Evolutionary conservation across 345 rosid species (phyloP).

Genomic region (Syzygium aqueum): DNA sequence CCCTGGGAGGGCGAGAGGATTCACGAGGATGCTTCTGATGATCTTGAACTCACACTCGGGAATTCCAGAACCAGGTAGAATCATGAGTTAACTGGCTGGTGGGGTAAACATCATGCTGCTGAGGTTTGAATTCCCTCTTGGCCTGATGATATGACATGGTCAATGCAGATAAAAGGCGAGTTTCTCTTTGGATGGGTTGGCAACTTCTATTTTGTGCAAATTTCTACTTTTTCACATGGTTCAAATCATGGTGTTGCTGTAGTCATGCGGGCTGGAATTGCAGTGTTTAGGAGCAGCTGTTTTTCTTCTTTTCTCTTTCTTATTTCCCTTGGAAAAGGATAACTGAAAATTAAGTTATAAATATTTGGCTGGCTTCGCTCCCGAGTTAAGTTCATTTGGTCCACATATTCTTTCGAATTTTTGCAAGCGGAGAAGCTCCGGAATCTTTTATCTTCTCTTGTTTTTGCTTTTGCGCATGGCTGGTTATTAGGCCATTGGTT

Average conservation of each 20-base stretch:
- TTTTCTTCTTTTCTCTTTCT: neutral
- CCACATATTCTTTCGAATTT: neutral
- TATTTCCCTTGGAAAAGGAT: neutral
- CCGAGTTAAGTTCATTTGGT: constrained; percentile 9
- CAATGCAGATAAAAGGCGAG: neutral
- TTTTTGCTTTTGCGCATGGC: neutral
- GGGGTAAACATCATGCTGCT: neutral
- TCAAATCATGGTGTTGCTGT: constrained; percentile 6
- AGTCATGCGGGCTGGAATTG: constrained; percentile 22
- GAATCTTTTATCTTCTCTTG: neutral
- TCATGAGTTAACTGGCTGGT: neutral
- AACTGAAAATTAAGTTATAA: constrained; percentile 20
- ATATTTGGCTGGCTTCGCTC: constrained; percentile 20
- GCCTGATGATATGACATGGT: neutral
- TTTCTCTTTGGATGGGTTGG: neutral
- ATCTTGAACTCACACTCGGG: constrained; percentile 97
- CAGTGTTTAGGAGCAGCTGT: constrained; percentile 25
- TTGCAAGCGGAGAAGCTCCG: neutral
- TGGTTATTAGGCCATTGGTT: neutral
- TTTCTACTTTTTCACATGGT: constrained; percentile 5
- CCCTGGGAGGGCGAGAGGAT: constrained; percentile 99
- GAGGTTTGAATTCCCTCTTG: neutral
- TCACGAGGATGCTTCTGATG: constrained; percentile 87
- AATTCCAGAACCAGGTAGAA: constrained; percentile 60
- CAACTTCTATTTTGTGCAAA: constrained; percentile 6